phyloP scores from a whole-genome alignment of 352 stramenopile genomes.

The Peronospora destructor region DNA sequence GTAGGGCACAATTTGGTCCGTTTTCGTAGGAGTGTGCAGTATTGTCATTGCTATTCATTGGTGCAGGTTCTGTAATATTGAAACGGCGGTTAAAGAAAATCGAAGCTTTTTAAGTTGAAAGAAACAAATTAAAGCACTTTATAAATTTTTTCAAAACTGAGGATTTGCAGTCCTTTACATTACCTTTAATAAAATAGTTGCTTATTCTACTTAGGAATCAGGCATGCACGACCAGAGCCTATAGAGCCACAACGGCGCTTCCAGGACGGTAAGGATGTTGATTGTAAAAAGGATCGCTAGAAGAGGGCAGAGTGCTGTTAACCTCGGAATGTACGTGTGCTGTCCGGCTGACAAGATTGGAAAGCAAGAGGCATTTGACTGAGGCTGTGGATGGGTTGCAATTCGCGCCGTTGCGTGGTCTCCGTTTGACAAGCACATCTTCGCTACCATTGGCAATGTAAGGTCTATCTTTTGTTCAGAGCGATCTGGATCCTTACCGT shows the following conservation, averaged over 20 bases:
- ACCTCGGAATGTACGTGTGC: slow-evolving; percentile 5
- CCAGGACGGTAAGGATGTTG: slow-evolving; percentile 52
- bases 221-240: slow-evolving; percentile 10
- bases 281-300: neutral
- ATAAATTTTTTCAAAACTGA: too few species aligned
- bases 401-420: slow-evolving; percentile 75
- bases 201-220: neutral
- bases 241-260: slow-evolving; percentile 71
- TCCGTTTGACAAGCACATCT: slow-evolving; percentile 78
- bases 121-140: too few species aligned
- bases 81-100: slow-evolving; percentile 18
- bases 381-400: slow-evolving; percentile 76
- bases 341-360: slow-evolving; percentile 62
- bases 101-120: too few species aligned
- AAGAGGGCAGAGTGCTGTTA: neutral
- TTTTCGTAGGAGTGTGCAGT: neutral
- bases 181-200: too few species aligned
- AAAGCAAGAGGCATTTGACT: slow-evolving; percentile 80
- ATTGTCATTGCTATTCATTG: neutral
- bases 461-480: slow-evolving; percentile 5
- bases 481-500: neutral
- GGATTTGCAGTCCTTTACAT: too few species aligned
- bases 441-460: slow-evolving; percentile 82
- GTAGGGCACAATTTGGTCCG: slow-evolving; percentile 21
- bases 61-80: slow-evolving; percentile 62